Conservation (phyloP, 345 rosid species). For the Erysimum cheiranthoides region DNA sequence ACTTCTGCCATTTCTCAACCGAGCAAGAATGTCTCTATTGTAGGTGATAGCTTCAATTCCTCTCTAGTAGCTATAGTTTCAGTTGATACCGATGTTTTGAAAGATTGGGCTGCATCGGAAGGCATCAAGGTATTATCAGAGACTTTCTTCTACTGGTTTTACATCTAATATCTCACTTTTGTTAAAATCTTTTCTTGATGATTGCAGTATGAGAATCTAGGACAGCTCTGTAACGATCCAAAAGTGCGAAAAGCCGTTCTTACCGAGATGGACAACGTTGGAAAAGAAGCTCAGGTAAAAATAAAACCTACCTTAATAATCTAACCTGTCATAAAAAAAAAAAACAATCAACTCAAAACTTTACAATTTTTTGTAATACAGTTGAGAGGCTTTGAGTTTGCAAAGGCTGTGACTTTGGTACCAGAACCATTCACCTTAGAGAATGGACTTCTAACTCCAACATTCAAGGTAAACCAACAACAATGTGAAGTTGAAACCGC, state of each 20-base stretch:
- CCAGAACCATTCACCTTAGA: slow-evolving; percentile 77
- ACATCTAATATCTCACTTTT: not conserved
- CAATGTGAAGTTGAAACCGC: not conserved
- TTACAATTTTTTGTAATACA: slow-evolving; percentile 33
- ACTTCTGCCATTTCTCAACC: slow-evolving; percentile 27
- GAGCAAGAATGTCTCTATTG: slow-evolving; percentile 32
- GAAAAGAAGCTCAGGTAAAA: slow-evolving; percentile 74
- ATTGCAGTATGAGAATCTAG: slow-evolving; percentile 66
- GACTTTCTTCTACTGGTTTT: not conserved
- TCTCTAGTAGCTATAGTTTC: slow-evolving; percentile 74
- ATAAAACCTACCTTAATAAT: not conserved
- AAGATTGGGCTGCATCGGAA: slow-evolving; percentile 75
- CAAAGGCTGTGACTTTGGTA: slow-evolving; percentile 83
- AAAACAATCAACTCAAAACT: not conserved
- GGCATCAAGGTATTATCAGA: slow-evolving; percentile 64
- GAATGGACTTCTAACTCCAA: slow-evolving; percentile 85
- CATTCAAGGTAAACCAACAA: slow-evolving; percentile 66
- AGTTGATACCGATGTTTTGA: slow-evolving; percentile 75
- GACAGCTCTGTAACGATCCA: slow-evolving; percentile 68
- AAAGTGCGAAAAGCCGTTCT: slow-evolving; percentile 70
- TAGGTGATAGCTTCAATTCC: slow-evolving; percentile 93
- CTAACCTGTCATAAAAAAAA: not conserved
- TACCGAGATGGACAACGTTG: slow-evolving; percentile 71
- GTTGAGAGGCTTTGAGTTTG: slow-evolving; percentile 80
- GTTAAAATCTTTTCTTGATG: slow-evolving; percentile 22